Percentiles rank a stretch among this genome's conserved stretches.
These are phyloP conservation scores for Microcos paniculata DNA, from an alignment of 345 rosid species.

Conservation along the genomic window DNA sequence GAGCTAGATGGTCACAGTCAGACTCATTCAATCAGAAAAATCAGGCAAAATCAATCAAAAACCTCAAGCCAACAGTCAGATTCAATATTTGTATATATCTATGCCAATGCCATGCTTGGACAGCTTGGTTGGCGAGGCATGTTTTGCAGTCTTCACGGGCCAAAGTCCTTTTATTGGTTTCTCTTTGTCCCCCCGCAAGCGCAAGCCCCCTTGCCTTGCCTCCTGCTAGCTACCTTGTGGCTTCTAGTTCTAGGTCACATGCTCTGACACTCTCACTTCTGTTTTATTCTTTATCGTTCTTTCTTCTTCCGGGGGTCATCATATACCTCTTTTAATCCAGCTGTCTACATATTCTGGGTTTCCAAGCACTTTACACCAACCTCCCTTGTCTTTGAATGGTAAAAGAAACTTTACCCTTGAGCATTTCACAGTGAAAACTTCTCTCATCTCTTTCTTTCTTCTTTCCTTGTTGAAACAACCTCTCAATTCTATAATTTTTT, in stretches of 20 bases:
- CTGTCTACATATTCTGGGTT: conserved; percentile 7
- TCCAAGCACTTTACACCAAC: background rate
- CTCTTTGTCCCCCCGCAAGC: conserved; percentile 31
- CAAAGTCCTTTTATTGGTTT: conserved; percentile 24
- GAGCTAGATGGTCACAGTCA: conserved; percentile 10
- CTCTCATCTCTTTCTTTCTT: background rate
- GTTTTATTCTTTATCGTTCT: conserved; percentile 42
- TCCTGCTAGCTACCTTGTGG: background rate
- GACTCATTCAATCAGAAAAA: background rate
- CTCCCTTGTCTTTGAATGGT: background rate
- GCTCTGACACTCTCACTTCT: conserved; percentile 39
- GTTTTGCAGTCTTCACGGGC: conserved; percentile 43
- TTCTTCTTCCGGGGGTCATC: conserved; percentile 20
- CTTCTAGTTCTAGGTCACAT: conserved; percentile 36
- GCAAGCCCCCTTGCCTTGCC: background rate
- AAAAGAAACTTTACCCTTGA: background rate
- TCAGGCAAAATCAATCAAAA: conserved; percentile 9
- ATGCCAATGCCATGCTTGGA: background rate
- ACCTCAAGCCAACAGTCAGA: conserved; percentile 5
- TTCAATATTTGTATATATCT: background rate
- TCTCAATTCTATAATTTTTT: background rate
- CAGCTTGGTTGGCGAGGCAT: background rate
- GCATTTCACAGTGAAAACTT: background rate
- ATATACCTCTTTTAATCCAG: conserved; percentile 2
- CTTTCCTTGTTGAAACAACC: background rate